These are phyloP conservation scores for Amylocarpus encephaloides DNA, from an alignment of 2,329 filamentous ascomycete species.

Conservation along the genomic window DNA sequence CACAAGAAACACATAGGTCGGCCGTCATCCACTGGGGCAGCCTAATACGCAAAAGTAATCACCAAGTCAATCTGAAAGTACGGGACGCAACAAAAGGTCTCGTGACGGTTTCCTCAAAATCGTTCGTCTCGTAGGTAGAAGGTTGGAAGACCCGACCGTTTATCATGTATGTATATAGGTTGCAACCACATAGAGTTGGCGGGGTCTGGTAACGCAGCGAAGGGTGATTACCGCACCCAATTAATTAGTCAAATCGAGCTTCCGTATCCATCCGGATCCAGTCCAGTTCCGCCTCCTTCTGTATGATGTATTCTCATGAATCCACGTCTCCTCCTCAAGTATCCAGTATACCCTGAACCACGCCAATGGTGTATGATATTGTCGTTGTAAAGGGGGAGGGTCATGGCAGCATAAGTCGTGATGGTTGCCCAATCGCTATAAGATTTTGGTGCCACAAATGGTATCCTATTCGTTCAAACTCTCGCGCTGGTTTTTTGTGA, in stretches of 20 bases:
- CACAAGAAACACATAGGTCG: too few relatives aligned
- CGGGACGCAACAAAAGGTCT: neutral
- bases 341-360: constrained; percentile 8
- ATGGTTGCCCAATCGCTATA: constrained; percentile 33
- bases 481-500: constrained; percentile 19
- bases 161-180: constrained; percentile 6
- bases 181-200: neutral
- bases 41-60: too few relatives aligned
- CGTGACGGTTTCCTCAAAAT: constrained; percentile 5
- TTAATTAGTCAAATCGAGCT: constrained; percentile 10
- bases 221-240: constrained; percentile 8
- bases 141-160: neutral
- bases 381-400: constrained; percentile 16
- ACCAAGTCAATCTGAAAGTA: neutral
- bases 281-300: constrained; percentile 9
- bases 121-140: constrained; percentile 3
- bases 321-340: constrained; percentile 7
- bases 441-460: constrained; percentile 16
- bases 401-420: constrained; percentile 30
- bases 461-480: constrained; percentile 25
- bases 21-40: too few relatives aligned
- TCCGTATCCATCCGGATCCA: constrained; percentile 6
- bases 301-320: constrained; percentile 6
- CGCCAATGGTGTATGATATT: constrained; percentile 6
- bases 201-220: neutral